A percentile compares a stretch with the other conserved stretches of the same genome.
These are phyloP conservation scores for Penicillium fuscoglaucum DNA, from an alignment of 2,329 filamentous ascomycete species.

Conservation along the genomic window DNA sequence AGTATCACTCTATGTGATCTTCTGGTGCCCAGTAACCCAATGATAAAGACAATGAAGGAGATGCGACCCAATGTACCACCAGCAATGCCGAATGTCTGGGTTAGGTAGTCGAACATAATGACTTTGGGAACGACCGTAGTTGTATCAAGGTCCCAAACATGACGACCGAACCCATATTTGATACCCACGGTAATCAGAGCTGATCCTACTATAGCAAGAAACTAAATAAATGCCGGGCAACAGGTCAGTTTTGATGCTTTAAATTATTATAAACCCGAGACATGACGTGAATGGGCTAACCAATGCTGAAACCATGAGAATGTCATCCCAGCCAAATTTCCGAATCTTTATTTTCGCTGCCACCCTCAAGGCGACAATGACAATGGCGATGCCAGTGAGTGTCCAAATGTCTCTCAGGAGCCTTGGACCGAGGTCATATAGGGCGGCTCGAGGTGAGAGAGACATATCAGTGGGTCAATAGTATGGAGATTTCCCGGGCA, in stretches of 20 bases:
- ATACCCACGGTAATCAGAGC: constrained; percentile 24
- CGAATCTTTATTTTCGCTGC: constrained; percentile 23
- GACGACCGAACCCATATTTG: constrained; percentile 23
- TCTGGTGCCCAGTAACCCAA: constrained; percentile 22
- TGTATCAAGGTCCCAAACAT: constrained; percentile 11
- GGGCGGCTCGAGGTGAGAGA: constrained; percentile 4
- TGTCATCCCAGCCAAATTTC: constrained; percentile 27
- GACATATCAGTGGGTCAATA: constrained; percentile 6
- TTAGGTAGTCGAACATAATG: constrained; percentile 29
- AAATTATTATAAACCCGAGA: not conserved
- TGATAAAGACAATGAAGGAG: constrained; percentile 28
- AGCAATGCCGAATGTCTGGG: constrained; percentile 26
- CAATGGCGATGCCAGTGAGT: constrained; percentile 19
- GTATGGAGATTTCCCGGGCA: not conserved
- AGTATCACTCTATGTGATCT: constrained; percentile 18
- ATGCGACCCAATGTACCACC: constrained; percentile 25
- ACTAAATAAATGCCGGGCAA: too few species aligned
- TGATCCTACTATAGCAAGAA: constrained; percentile 23
- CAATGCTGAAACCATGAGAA: constrained; percentile 26
- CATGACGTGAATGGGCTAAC: constrained; percentile 15
- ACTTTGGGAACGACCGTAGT: constrained; percentile 9
- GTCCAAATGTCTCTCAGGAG: constrained; percentile 27
- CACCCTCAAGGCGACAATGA: constrained; percentile 21
- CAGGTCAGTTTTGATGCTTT: constrained; percentile 7
- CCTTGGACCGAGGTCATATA: constrained; percentile 13